Evolutionary conservation across 2,329 filamentous ascomycete genomes (phyloP).

Genomic region (Coccinonectria pachysandricola): DNA sequence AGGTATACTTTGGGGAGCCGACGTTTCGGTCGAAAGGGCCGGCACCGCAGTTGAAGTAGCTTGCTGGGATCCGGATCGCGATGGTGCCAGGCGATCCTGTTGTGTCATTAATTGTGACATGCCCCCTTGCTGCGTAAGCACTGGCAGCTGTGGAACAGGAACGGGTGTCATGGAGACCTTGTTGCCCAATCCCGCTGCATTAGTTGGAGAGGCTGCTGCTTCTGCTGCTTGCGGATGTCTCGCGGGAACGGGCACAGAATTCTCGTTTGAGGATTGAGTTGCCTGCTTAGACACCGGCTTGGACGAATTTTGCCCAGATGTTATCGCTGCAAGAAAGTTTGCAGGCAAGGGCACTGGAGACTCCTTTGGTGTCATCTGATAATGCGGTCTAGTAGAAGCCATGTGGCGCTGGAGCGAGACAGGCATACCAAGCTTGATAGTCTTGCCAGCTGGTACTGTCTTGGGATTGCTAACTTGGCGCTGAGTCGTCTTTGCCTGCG

Average conservation of each 20-base stretch:
- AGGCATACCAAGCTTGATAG: conserved; percentile 24
- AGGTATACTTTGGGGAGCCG: no score
- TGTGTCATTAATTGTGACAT: not conserved
- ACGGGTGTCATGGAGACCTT: conserved; percentile 22
- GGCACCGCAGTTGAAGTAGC: no score
- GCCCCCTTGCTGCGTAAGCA: conserved; percentile 6
- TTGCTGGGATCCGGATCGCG: no score
- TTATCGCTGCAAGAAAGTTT: conserved; percentile 32
- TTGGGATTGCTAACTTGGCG: conserved; percentile 12
- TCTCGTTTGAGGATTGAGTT: conserved; percentile 6
- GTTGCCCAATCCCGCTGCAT: conserved; percentile 1
- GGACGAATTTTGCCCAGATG: conserved; percentile 16
- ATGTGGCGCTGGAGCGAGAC: conserved; percentile 13
- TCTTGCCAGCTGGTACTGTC: conserved; percentile 15
- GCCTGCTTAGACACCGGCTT: conserved; percentile 8
- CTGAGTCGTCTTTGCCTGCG: conserved; percentile 3
- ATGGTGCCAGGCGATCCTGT: no score
- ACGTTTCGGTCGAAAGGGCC: no score
- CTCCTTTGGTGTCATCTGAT: conserved; percentile 28
- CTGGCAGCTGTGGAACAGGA: conserved; percentile 20
- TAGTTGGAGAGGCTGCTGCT: conserved; percentile 4
- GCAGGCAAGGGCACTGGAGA: conserved; percentile 35
- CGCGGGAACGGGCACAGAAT: conserved; percentile 1
- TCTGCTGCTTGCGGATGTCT: conserved; percentile 2
- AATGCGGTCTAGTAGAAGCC: conserved; percentile 20